Percentiles rank a stretch among this genome's conserved stretches.
phyloP scores from a whole-genome alignment of 495 filamentous ascomycete genomes.

The Podospora anserina region DNA sequence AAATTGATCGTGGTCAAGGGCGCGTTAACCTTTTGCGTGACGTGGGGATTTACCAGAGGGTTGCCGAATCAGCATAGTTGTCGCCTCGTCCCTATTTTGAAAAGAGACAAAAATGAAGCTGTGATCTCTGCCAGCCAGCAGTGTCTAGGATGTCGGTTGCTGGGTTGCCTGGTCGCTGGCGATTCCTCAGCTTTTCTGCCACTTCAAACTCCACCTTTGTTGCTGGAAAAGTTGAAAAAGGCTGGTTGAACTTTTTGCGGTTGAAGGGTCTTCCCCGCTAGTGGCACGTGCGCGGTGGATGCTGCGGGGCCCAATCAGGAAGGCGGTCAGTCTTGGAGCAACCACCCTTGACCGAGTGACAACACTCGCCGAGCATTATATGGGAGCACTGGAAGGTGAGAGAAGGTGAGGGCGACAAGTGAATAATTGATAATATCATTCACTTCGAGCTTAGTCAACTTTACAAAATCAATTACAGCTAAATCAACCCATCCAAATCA shows the following conservation, averaged over 20 bases:
- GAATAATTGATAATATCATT: too few species aligned
- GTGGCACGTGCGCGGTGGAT: slow-evolving; percentile 20
- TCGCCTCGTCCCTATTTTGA: slow-evolving; percentile 1
- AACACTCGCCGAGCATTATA: background rate
- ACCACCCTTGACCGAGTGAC: background rate
- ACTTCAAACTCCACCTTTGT: slow-evolving; percentile 11
- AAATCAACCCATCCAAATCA: background rate
- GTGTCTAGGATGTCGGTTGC: background rate
- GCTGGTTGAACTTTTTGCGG: slow-evolving; percentile 7
- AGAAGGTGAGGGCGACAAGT: too few species aligned
- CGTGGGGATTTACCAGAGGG: background rate
- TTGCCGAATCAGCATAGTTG: background rate
- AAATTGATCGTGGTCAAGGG: background rate
- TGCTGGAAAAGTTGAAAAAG: slow-evolving; percentile 12
- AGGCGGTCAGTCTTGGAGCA: slow-evolving; percentile 17
- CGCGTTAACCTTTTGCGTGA: background rate
- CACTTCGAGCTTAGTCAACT: background rate
- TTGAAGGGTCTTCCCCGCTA: slow-evolving; percentile 12
- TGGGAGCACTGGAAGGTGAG: background rate
- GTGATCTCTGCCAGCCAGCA: slow-evolving; percentile 3
- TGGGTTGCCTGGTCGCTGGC: background rate
- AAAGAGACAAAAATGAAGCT: background rate
- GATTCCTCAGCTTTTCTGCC: slow-evolving; percentile 19
- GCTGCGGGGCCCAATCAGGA: background rate
- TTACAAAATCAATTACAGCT: background rate